Evolutionary conservation across 345 rosid species (phyloP).

Genomic region (Arabis alpina): DNA sequence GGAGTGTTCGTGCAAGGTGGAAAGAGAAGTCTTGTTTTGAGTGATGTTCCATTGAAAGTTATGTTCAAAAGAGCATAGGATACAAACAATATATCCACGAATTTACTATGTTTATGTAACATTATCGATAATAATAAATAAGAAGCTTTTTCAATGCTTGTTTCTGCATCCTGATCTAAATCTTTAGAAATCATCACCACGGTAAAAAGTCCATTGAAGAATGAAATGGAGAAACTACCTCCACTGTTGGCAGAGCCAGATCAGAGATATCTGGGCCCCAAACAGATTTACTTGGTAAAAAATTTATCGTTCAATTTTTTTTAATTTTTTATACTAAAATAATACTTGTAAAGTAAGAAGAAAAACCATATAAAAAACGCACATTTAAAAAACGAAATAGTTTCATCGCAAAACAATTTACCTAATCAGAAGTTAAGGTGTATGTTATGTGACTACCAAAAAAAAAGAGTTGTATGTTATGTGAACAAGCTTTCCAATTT

Average conservation of each 20-base stretch:
- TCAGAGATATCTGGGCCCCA: no score
- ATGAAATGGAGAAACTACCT: conserved; percentile 82
- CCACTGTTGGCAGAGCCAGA: conserved; percentile 44
- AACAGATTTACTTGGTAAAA: no score
- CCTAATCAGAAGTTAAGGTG: no score
- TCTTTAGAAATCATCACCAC: conserved; percentile 57
- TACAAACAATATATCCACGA: conserved; percentile 7
- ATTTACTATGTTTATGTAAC: conserved; percentile 2
- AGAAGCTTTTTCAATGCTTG: conserved; percentile 15
- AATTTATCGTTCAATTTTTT: no score
- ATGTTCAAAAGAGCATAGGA: conserved; percentile 55
- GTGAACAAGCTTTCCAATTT: no score
- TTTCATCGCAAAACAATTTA: no score
- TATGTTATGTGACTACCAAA: no score
- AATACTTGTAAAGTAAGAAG: no score
- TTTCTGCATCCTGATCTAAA: conserved; percentile 15
- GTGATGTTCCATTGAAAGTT: conserved; percentile 58
- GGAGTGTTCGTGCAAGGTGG: conserved; percentile 57
- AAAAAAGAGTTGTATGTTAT: no score
- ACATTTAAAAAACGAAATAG: no score
- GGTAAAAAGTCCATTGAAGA: conserved; percentile 73
- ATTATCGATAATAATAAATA: neutral
- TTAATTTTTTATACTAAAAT: no score
- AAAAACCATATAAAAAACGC: no score
- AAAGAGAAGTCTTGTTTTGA: conserved; percentile 54